A percentile compares a stretch with the other conserved stretches of the same genome.
Conservation (phyloP, 768 basidiomycete genomes). For the Cystobasidium tubakii region DNA sequence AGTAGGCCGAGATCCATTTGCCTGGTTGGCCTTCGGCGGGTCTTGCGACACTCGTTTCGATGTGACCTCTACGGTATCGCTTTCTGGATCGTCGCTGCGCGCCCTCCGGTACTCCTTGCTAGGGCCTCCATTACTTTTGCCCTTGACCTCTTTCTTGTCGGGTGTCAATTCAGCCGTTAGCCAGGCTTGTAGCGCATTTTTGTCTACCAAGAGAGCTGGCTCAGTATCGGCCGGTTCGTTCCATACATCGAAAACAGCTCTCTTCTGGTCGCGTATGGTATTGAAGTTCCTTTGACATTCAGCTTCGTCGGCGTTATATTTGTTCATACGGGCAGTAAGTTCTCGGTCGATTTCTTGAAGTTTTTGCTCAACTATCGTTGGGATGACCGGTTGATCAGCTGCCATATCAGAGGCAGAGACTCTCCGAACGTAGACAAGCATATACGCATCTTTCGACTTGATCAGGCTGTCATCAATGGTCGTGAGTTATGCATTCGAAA, state of each 20-base stretch:
- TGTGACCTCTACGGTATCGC: background rate
- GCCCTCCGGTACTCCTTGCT: background rate
- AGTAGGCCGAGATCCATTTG: too few relatives aligned
- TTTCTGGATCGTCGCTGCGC: background rate
- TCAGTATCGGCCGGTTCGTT: background rate
- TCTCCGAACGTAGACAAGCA: constrained; percentile 77
- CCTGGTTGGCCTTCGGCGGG: background rate
- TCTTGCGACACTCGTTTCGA: background rate
- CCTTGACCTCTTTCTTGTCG: constrained; percentile 8
- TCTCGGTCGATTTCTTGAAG: constrained; percentile 9
- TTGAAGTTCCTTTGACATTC: constrained; percentile 15
- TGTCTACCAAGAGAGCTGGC: background rate
- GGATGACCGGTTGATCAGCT: background rate
- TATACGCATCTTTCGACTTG: constrained; percentile 54
- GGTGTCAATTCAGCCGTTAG: background rate
- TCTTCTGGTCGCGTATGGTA: background rate
- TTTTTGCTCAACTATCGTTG: background rate
- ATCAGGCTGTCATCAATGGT: constrained; percentile 32
- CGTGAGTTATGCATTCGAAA: background rate
- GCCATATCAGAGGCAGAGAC: background rate
- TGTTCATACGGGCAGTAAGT: background rate
- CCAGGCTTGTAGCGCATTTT: background rate
- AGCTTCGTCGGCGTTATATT: background rate
- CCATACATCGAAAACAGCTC: background rate
- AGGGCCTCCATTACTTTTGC: background rate